phyloP scores from a whole-genome alignment of 441 rosid genomes.

The Sinapis alba region DNA sequence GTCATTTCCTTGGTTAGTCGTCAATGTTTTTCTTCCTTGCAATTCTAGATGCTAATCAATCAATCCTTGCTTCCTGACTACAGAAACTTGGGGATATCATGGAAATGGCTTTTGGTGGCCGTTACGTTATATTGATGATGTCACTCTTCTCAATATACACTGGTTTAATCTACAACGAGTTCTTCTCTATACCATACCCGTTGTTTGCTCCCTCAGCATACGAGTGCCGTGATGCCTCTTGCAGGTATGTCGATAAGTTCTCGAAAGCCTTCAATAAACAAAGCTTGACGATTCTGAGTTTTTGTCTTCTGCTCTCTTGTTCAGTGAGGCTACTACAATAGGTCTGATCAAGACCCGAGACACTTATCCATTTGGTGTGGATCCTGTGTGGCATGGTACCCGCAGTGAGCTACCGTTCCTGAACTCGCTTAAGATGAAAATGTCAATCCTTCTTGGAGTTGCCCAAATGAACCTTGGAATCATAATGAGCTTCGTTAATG shows the following conservation, averaged over 20 bases:
- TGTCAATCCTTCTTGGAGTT: constrained; percentile 91
- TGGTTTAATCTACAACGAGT: constrained; percentile 85
- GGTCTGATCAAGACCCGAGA: constrained; percentile 75
- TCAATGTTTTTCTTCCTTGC: not conserved
- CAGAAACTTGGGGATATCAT: constrained; percentile 88
- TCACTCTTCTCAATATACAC: constrained; percentile 84
- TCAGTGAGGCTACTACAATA: constrained; percentile 75
- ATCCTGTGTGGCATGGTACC: constrained; percentile 86
- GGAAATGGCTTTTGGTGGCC: constrained; percentile 95
- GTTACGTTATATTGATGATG: constrained; percentile 89
- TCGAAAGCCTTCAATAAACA: not conserved
- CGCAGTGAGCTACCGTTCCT: constrained; percentile 90
- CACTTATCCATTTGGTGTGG: constrained; percentile 89
- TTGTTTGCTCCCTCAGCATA: constrained; percentile 82
- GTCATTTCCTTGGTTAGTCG: not conserved
- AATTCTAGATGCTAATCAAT: constrained; percentile 8
- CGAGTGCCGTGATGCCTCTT: constrained; percentile 78
- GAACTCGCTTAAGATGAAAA: constrained; percentile 93
- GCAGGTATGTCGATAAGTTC: constrained; percentile 57
- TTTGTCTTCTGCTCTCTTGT: constrained; percentile 1
- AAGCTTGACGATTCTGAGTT: constrained; percentile 14
- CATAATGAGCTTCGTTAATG: constrained; percentile 76
- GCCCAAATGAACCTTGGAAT: constrained; percentile 97
- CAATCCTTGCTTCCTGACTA: constrained; percentile 12
- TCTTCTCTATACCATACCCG: constrained; percentile 84